These are phyloP conservation scores for Cutaneotrichosporon sp. DNA, from an alignment of 1,284 basidiomycete genomes.

Conservation along the genomic window DNA sequence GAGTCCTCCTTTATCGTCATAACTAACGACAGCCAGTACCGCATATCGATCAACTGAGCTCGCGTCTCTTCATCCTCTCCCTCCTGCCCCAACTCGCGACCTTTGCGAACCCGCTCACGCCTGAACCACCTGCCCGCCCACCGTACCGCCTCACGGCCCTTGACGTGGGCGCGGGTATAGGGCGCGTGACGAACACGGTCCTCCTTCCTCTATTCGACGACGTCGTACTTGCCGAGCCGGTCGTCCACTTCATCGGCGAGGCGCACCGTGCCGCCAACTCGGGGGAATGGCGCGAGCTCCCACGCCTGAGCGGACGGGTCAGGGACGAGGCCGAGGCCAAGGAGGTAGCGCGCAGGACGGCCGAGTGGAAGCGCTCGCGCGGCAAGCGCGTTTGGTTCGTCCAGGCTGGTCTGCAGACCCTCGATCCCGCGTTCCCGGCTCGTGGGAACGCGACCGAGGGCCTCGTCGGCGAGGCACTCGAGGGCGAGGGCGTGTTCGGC, in stretches of 20 bases:
- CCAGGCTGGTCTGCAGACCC: slow-evolving; percentile 70
- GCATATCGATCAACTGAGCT: slow-evolving; percentile 80
- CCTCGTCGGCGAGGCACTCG: slow-evolving; percentile 38
- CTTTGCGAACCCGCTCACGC: slow-evolving; percentile 65
- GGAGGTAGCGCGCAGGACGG: slow-evolving; percentile 24
- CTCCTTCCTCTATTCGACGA: slow-evolving; percentile 79
- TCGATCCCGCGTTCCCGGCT: slow-evolving; percentile 64
- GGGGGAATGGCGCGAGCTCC: slow-evolving; percentile 64
- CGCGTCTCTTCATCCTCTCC: slow-evolving; percentile 77
- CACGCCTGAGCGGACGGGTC: slow-evolving; percentile 20
- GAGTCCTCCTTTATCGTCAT: slow-evolving; percentile 21
- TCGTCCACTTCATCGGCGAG: slow-evolving; percentile 69
- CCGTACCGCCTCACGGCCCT: slow-evolving; percentile 65
- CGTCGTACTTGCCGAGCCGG: slow-evolving; percentile 84
- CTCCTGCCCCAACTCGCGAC: slow-evolving; percentile 73
- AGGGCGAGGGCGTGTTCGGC: slow-evolving; percentile 35
- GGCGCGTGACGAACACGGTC: slow-evolving; percentile 80
- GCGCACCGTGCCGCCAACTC: slow-evolving; percentile 59
- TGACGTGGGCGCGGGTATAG: slow-evolving; percentile 84
- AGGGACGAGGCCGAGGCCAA: slow-evolving; percentile 27
- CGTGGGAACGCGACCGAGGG: slow-evolving; percentile 37
- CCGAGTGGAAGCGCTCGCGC: slow-evolving; percentile 28
- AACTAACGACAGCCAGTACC: slow-evolving; percentile 66
- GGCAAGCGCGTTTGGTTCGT: slow-evolving; percentile 78
- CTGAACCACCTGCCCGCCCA: slow-evolving; percentile 30